Percentiles rank a stretch among this genome's conserved stretches.
Evolutionary conservation across 495 filamentous ascomycete species (phyloP).

Genomic region (Aspergillus saccharolyticus): DNA sequence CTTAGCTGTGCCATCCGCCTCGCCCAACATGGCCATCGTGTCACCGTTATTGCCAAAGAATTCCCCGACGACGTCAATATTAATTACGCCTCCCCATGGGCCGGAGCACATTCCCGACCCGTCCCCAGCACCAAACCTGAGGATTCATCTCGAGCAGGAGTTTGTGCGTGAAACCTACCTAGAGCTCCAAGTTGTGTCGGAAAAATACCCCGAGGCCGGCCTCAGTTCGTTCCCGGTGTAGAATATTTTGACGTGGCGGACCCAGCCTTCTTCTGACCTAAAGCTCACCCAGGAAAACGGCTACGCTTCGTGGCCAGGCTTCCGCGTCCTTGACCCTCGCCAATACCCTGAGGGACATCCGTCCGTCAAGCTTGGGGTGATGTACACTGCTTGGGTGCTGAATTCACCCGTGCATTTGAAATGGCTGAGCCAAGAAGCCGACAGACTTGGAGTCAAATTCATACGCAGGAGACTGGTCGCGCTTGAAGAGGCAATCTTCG

Average conservation of each 20-base stretch:
- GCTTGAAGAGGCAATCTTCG: constrained; percentile 7
- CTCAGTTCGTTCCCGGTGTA: constrained; percentile 9
- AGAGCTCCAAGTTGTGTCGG: constrained; percentile 7
- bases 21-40: neutral
- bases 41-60: constrained; percentile 3
- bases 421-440: constrained; percentile 10
- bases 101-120: constrained; percentile 46
- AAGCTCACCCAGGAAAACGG: constrained; percentile 10
- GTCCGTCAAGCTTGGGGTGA: constrained; percentile 10
- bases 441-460: constrained; percentile 7
- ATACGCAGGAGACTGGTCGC: constrained; percentile 5
- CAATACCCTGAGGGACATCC: constrained; percentile 9
- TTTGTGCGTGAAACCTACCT: constrained; percentile 14
- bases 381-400: constrained; percentile 15
- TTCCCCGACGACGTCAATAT: neutral
- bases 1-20: neutral
- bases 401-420: constrained; percentile 17
- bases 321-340: constrained; percentile 4
- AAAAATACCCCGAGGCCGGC: constrained; percentile 9
- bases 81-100: constrained; percentile 52
- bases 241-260: constrained; percentile 17
- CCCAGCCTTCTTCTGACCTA: constrained; percentile 2
- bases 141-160: neutral
- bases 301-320: constrained; percentile 14
- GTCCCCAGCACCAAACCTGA: constrained; percentile 23